A percentile compares a stretch with the other conserved stretches of the same genome.
phyloP scores from a whole-genome alignment of 352 stramenopile genomes.

The Globisporangium nagaii region DNA sequence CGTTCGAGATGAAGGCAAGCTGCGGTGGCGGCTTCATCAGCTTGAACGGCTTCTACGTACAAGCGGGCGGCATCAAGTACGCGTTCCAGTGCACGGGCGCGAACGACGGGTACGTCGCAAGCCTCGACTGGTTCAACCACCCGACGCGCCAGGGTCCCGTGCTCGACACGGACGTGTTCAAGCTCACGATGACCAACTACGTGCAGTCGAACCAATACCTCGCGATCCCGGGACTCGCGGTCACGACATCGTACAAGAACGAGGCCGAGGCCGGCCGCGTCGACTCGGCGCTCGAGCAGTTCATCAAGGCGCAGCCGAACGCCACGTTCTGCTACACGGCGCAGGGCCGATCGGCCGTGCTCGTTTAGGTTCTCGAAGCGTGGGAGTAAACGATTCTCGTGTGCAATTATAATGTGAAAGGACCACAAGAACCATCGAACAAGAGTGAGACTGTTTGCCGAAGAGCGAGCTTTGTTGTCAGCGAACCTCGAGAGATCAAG shows the following conservation, averaged over 20 bases:
- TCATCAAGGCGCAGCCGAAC: not conserved
- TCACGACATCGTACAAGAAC: constrained; percentile 18
- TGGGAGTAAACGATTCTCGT: no score
- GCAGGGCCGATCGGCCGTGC: not conserved
- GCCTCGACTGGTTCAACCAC: constrained; percentile 53
- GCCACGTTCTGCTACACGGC: constrained; percentile 2
- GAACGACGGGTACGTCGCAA: constrained; percentile 29
- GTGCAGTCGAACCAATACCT: constrained; percentile 51
- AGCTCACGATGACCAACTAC: constrained; percentile 52
- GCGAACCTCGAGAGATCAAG: no score
- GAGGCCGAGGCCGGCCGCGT: constrained; percentile 42
- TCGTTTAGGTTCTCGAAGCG: constrained; percentile 1
- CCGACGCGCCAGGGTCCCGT: constrained; percentile 40
- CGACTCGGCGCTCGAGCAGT: constrained; percentile 24
- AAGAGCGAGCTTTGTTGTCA: no score
- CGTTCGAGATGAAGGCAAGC: constrained; percentile 35
- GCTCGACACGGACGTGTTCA: constrained; percentile 49
- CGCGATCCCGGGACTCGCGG: constrained; percentile 24
- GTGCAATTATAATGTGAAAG: no score
- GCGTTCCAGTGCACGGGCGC: constrained; percentile 49
- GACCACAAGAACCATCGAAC: no score
- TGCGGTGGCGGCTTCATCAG: constrained; percentile 41
- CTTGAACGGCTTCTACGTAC: constrained; percentile 62
- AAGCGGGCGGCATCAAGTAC: constrained; percentile 65
- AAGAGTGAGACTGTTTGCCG: no score